Evolutionary conservation across 164 flowering plant genomes (phyloP).

Genomic region (Paratinospora sagittata): DNA sequence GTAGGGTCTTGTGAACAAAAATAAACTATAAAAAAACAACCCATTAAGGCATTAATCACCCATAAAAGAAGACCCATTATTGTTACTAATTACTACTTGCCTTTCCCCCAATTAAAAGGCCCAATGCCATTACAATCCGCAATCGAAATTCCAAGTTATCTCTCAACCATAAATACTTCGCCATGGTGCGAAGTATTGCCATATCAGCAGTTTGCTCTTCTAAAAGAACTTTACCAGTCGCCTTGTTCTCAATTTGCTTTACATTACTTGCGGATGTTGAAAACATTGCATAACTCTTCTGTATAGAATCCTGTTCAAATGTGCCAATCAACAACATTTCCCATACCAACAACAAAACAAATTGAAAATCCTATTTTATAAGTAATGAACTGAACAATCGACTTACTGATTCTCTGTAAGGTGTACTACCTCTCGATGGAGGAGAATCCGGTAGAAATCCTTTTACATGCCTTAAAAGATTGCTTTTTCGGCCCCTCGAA

Average conservation of each 20-base stretch:
- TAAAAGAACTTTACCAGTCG: slow-evolving; percentile 19
- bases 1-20: not conserved
- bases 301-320: not conserved
- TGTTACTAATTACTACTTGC: slow-evolving; percentile 19
- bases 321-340: not conserved
- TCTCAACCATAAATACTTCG: slow-evolving; percentile 81
- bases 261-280: slow-evolving; percentile 38
- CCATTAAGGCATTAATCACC: not conserved
- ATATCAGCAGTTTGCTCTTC: slow-evolving; percentile 47
- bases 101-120: slow-evolving; percentile 82
- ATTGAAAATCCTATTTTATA: not conserved
- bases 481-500: not conserved
- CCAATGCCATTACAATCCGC: slow-evolving; percentile 67
- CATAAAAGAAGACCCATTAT: not conserved
- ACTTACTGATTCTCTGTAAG: slow-evolving; percentile 19
- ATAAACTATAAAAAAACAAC: not conserved
- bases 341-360: not conserved
- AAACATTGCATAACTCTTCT: slow-evolving; percentile 23
- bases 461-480: slow-evolving; percentile 12
- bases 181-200: slow-evolving; percentile 65
- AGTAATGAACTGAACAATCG: not conserved
- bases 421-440: slow-evolving; percentile 6
- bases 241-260: not conserved
- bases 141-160: slow-evolving; percentile 76
- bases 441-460: slow-evolving; percentile 27